Base-by-base conservation (phyloP, 2,329 filamentous ascomycete species). In the Davidsoniella australis region DNA sequence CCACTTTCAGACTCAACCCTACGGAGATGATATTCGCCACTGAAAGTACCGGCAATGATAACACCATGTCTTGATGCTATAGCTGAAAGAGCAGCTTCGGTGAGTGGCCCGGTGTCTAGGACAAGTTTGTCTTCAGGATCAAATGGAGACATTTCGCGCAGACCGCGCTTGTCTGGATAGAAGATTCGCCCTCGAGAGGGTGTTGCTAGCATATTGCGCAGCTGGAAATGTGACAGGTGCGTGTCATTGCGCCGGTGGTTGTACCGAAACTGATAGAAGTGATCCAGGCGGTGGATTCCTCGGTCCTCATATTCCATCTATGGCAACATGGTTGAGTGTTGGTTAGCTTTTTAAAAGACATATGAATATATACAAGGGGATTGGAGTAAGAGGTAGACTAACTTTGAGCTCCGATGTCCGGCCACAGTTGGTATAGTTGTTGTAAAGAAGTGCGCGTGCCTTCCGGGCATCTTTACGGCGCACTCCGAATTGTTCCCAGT, bases 181-280 rank as follows among this genome's bases (percentile, higher is more conserved):
- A 74, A 81, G 7, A 69, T 66, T 40, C 72, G 69, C 5, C 69
- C 71, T 29, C 70, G 66, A 7, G 72, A 74, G 4, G 72, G 67
- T 56, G 71, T 72, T 2, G 73, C 74, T 17, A 82, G 62, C 14
- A 80, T 65, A 56, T 78, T 79, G 41, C 78, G 73, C 10, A 82
- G 65, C 58, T 82, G 78, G 53, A 81, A 82, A 61, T 82, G 78
- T n/a, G 74, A 66, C 16, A 81, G 61, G 53, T 69, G 65, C 20
- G 76, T 64, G 46, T 76, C 66, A 17, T 65, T 66, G 42, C 69
- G 66, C 40, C 80, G 65, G 53, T 73, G 66, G 68, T 78, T 77
- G 38, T 64, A 67, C 39, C 67, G 68, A 57, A 80, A 82, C 46
- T 68, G 67, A 57, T 79, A 79, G 58, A 71, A 79, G 55, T 62